Conservation (phyloP, 1,284 basidiomycete genomes). For the Pisolithus thermaeus region DNA sequence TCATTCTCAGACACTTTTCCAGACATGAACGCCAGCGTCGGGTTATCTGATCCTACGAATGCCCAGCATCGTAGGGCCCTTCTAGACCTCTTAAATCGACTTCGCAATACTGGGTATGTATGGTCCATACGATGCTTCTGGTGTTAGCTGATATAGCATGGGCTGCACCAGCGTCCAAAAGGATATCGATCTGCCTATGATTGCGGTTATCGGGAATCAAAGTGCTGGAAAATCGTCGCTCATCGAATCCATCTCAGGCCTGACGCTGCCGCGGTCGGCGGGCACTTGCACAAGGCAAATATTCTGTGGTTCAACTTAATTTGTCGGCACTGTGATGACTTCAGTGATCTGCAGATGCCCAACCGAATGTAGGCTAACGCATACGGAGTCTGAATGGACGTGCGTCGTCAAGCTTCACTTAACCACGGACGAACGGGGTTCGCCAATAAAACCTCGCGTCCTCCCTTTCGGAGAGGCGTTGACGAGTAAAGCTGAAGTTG, state of each 20-base stretch:
- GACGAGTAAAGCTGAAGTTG: slow-evolving; percentile 44
- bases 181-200: slow-evolving; percentile 59
- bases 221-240: slow-evolving; percentile 64
- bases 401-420: slow-evolving; percentile 51
- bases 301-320: background rate
- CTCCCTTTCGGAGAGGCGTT: slow-evolving; percentile 47
- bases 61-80: slow-evolving; percentile 34
- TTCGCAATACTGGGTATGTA: slow-evolving; percentile 47
- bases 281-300: slow-evolving; percentile 58
- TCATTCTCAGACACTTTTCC: background rate
- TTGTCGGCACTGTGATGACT: background rate
- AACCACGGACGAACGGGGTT: slow-evolving; percentile 36
- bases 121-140: background rate
- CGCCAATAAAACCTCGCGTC: slow-evolving; percentile 27
- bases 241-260: slow-evolving; percentile 63
- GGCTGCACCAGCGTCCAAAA: slow-evolving; percentile 40
- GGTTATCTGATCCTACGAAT: slow-evolving; percentile 36
- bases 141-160: background rate
- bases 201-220: slow-evolving; percentile 59
- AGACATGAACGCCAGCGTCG: slow-evolving; percentile 20
- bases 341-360: slow-evolving; percentile 44
- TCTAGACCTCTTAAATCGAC: slow-evolving; percentile 42
- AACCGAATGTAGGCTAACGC: slow-evolving; percentile 52
- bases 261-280: slow-evolving; percentile 52
- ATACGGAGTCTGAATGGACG: slow-evolving; percentile 41